phyloP scores from a whole-genome alignment of 1,284 basidiomycete species.

The Microbotryum saponariae region DNA sequence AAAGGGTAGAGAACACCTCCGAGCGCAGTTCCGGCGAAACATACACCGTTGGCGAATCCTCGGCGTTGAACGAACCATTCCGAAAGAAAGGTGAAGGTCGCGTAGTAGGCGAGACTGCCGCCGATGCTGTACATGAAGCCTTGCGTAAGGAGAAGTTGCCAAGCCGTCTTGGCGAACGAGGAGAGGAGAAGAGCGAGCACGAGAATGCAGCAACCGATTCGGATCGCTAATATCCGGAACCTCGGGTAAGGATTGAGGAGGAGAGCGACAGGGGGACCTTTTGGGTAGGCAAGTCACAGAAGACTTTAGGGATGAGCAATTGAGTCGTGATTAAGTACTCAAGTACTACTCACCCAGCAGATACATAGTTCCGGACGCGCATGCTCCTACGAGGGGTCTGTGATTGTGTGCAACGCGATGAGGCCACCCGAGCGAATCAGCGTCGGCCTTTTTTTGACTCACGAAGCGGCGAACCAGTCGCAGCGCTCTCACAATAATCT shows the following conservation, averaged over 20 bases:
- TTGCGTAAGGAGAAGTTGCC: conserved; percentile 42
- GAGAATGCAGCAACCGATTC: conserved; percentile 7
- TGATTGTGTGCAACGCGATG: too few relatives aligned
- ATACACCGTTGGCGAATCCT: conserved; percentile 46
- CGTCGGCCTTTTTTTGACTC: neutral
- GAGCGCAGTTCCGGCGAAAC: conserved; percentile 44
- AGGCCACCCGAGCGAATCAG: conserved; percentile 2
- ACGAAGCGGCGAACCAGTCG: neutral
- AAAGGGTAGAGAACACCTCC: conserved; percentile 45
- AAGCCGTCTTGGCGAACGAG: conserved; percentile 25
- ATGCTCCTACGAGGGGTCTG: conserved; percentile 9
- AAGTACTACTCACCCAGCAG: neutral
- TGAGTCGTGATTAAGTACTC: too few relatives aligned
- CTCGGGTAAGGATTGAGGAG: conserved; percentile 20
- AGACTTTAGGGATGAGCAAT: neutral
- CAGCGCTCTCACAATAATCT: too few relatives aligned
- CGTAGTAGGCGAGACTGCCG: conserved; percentile 34
- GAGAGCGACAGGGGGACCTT: conserved; percentile 16
- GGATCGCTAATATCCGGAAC: conserved; percentile 8
- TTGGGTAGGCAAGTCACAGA: too few relatives aligned
- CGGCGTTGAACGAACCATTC: conserved; percentile 47
- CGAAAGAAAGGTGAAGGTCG: conserved; percentile 41
- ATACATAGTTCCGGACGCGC: conserved; percentile 15
- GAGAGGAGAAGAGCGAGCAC: conserved; percentile 5
- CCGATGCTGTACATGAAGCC: conserved; percentile 45